Percentiles rank a stretch among this genome's conserved stretches.
These are phyloP conservation scores for Tetrapisispora iriomotensis DNA, from an alignment of 805 yeast genomes.

Conservation along the genomic window DNA sequence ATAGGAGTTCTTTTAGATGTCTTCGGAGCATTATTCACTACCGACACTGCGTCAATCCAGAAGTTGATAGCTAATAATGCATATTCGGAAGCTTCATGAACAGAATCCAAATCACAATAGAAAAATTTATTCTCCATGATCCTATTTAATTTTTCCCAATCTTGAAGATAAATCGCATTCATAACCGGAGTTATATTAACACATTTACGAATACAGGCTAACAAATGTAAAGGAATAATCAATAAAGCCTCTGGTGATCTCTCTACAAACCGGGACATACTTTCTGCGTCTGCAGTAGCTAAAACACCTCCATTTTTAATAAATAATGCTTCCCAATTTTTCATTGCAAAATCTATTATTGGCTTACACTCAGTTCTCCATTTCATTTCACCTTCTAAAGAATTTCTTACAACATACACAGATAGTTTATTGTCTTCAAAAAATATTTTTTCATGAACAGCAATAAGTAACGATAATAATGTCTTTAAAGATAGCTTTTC, in stretches of 20 bases:
- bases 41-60: slow-evolving; percentile 66
- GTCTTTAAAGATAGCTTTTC: slow-evolving; percentile 31
- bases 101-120: slow-evolving; percentile 47
- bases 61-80: slow-evolving; percentile 51
- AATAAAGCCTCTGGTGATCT: slow-evolving; percentile 50
- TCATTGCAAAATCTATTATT: slow-evolving; percentile 44
- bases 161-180: slow-evolving; percentile 50
- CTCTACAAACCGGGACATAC: slow-evolving; percentile 31
- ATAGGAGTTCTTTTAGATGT: slow-evolving; percentile 68
- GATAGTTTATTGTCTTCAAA: slow-evolving; percentile 35
- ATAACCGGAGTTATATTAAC: slow-evolving; percentile 53
- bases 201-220: slow-evolving; percentile 59
- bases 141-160: slow-evolving; percentile 58
- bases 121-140: slow-evolving; percentile 34
- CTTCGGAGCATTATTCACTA: slow-evolving; percentile 49
- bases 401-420: slow-evolving; percentile 22
- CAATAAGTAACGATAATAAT: slow-evolving; percentile 46
- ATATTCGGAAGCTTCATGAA: slow-evolving; percentile 52
- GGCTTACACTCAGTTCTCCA: slow-evolving; percentile 64
- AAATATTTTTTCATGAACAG: slow-evolving; percentile 59
- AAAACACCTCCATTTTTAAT: slow-evolving; percentile 55
- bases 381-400: slow-evolving; percentile 40
- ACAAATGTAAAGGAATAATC: slow-evolving; percentile 53
- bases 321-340: slow-evolving; percentile 59
- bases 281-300: slow-evolving; percentile 35